Conservation (phyloP, 768 basidiomycete genomes). For the Mycena filopes region DNA sequence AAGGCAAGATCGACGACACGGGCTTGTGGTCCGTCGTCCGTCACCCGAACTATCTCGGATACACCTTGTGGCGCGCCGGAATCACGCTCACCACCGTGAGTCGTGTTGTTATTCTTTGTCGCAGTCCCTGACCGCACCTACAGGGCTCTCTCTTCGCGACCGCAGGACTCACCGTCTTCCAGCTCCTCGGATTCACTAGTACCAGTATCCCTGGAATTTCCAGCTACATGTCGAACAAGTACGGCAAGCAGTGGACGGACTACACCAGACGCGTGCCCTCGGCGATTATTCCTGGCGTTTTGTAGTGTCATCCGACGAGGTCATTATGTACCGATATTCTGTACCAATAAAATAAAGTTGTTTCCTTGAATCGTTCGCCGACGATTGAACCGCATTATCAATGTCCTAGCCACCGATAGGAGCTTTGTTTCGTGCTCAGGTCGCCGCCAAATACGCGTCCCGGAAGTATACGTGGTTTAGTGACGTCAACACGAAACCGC, state of each 20-base stretch:
- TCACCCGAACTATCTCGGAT: constrained; percentile 40
- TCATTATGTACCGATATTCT: no score
- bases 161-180: background rate
- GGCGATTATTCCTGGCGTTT: constrained; percentile 27
- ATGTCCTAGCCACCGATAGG: no score
- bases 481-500: constrained; percentile 33
- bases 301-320: no score
- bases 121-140: no score
- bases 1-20: constrained; percentile 35
- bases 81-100: constrained; percentile 33
- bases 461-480: constrained; percentile 18
- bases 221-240: constrained; percentile 18
- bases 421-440: constrained; percentile 36
- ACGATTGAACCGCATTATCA: no score
- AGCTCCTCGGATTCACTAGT: background rate
- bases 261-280: constrained; percentile 24
- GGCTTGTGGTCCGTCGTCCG: constrained; percentile 39
- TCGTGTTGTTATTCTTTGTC: background rate
- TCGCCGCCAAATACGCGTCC: constrained; percentile 17
- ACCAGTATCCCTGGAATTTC: constrained; percentile 9
- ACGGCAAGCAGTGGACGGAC: constrained; percentile 25
- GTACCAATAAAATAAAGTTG: no score
- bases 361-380: no score
- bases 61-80: constrained; percentile 37
- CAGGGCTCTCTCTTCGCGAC: constrained; percentile 25